Conservation (phyloP, 306 rosid species). For the Ochetophila trinervis region DNA sequence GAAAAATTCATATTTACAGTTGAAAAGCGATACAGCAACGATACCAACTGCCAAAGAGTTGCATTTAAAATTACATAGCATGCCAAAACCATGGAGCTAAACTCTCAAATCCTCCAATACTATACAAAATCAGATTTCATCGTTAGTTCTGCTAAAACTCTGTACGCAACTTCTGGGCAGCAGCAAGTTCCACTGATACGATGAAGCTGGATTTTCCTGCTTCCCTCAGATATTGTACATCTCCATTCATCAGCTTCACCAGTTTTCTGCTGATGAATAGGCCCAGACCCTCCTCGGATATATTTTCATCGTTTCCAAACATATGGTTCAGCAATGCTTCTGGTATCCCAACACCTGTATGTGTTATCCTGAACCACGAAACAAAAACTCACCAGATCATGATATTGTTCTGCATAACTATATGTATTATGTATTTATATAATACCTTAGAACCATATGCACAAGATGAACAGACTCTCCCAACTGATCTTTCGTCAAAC, state of each 20-base stretch:
- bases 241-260: constrained; percentile 88
- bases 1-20: constrained; percentile 23
- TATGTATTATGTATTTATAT: neutral
- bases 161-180: constrained; percentile 33
- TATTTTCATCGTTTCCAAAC: constrained; percentile 58
- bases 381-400: neutral
- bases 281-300: constrained; percentile 77
- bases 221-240: constrained; percentile 72
- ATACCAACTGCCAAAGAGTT: neutral
- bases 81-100: neutral
- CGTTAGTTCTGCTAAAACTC: constrained; percentile 21
- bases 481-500: constrained; percentile 62
- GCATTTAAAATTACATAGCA: neutral
- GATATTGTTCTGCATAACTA: neutral
- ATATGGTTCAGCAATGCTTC: constrained; percentile 73
- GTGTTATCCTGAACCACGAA: constrained; percentile 54
- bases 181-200: constrained; percentile 77
- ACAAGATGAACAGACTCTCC: constrained; percentile 84
- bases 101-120: neutral
- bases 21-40: constrained; percentile 6
- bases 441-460: constrained; percentile 74
- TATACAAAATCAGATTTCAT: constrained; percentile 4
- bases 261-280: constrained; percentile 77
- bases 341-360: constrained; percentile 69
- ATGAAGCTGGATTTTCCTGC: constrained; percentile 73